phyloP scores from a whole-genome alignment of 306 rosid genomes.

The Fragaria nilgerrensis region DNA sequence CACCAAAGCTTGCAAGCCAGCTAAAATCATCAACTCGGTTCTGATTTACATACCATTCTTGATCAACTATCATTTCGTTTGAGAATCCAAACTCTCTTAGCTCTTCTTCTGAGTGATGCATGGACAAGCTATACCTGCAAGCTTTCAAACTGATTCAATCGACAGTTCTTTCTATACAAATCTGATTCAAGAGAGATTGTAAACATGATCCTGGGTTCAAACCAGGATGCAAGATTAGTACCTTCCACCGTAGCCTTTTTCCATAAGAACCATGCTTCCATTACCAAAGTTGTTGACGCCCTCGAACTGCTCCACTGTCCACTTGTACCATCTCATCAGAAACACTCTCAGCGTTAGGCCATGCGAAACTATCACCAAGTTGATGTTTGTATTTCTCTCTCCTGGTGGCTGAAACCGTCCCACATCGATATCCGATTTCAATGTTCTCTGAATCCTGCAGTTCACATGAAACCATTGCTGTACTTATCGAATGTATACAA shows the following conservation, averaged over 20 bases:
- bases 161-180: background rate
- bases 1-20: background rate
- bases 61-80: conserved; percentile 74
- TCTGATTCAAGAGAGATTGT: background rate
- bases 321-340: conserved; percentile 91
- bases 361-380: conserved; percentile 73
- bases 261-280: conserved; percentile 68
- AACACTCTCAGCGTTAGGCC: conserved; percentile 82
- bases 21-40: background rate
- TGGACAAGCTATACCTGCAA: conserved; percentile 64
- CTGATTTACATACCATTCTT: conserved; percentile 54
- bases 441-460: conserved; percentile 85
- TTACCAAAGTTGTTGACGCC: conserved; percentile 58
- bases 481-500: background rate
- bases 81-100: conserved; percentile 70
- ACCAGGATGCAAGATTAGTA: conserved; percentile 13
- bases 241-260: conserved; percentile 86
- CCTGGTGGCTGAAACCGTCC: conserved; percentile 84
- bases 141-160: background rate
- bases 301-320: conserved; percentile 65
- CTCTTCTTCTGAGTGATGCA: conserved; percentile 69
- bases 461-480: background rate
- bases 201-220: background rate
- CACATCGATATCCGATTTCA: conserved; percentile 68
- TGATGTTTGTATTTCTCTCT: conserved; percentile 48